Conservation (phyloP, 768 basidiomycete genomes). For the Holtermanniella nyarrowii region DNA sequence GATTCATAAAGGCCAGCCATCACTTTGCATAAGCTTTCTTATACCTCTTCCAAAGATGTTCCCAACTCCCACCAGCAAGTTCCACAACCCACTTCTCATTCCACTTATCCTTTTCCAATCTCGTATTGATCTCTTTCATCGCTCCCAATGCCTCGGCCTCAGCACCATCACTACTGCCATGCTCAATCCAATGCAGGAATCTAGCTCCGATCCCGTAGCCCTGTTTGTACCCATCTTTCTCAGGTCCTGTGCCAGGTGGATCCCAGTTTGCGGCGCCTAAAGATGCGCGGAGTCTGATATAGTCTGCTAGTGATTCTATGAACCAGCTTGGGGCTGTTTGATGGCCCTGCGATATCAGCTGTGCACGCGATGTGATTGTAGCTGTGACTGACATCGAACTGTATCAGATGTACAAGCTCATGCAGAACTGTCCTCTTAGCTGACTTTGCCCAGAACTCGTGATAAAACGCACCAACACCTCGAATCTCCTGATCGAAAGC, state of each 20-base stretch:
- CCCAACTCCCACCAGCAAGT: conserved; percentile 18
- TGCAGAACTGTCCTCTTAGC: conserved; percentile 27
- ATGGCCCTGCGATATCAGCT: conserved; percentile 9
- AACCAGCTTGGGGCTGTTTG: conserved; percentile 23
- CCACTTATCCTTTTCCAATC: conserved; percentile 19
- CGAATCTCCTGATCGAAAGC: background rate
- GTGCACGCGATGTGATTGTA: too few relatives aligned
- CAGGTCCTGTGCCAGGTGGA: conserved; percentile 15
- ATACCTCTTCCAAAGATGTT: conserved; percentile 22
- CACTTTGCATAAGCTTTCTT: background rate
- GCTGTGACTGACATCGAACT: conserved; percentile 14
- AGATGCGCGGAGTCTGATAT: conserved; percentile 15
- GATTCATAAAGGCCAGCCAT: too few relatives aligned
- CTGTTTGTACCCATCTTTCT: conserved; percentile 27
- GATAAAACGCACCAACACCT: background rate
- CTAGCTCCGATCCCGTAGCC: conserved; percentile 27
- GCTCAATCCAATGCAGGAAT: conserved; percentile 24
- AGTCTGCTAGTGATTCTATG: conserved; percentile 28
- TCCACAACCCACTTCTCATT: conserved; percentile 21
- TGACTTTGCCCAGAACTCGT: too few relatives aligned
- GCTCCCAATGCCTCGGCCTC: background rate
- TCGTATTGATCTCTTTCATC: conserved; percentile 13
- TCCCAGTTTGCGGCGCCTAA: conserved; percentile 26
- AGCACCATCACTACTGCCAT: conserved; percentile 7
- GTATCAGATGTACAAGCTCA: conserved; percentile 28